These are phyloP conservation scores for Phytophthora sansomeana DNA, from an alignment of 352 stramenopile genomes.

Conservation along the genomic window DNA sequence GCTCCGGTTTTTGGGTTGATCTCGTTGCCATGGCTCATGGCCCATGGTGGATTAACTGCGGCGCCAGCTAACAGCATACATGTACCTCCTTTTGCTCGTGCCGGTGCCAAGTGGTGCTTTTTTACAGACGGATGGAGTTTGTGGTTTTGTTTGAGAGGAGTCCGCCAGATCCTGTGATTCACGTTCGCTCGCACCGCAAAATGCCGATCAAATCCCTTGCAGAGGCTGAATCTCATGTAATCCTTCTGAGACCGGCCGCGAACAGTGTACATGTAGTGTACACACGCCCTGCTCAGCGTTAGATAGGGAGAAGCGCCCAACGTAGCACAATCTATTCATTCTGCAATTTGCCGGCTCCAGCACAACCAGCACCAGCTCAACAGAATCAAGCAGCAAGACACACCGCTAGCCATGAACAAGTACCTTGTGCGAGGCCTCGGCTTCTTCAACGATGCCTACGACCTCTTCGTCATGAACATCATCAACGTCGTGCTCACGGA, in stretches of 20 bases:
- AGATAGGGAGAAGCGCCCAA: constrained; percentile 15
- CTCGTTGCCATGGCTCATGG: too few species aligned
- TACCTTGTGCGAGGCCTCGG: constrained; percentile 62
- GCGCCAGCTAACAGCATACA: neutral
- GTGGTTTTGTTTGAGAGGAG: neutral
- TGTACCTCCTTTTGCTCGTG: neutral
- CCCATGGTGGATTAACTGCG: neutral
- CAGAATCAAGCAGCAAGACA: constrained; percentile 12
- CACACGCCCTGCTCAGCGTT: constrained; percentile 11
- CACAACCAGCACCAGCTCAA: constrained; percentile 2
- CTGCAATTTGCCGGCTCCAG: constrained; percentile 18
- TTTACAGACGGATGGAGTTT: constrained; percentile 1
- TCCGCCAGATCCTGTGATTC: constrained; percentile 20
- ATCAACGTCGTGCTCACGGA: constrained; percentile 72
- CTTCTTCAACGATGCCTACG: constrained; percentile 71
- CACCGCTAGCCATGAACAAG: constrained; percentile 48
- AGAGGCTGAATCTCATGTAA: neutral
- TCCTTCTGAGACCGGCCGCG: neutral
- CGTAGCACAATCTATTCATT: constrained; percentile 1
- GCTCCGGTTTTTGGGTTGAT: neutral
- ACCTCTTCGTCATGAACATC: constrained; percentile 78
- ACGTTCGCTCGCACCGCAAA: neutral
- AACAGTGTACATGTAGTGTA: neutral
- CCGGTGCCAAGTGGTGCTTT: neutral
- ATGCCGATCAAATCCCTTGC: neutral